Evolutionary conservation across 1,284 basidiomycete genomes (phyloP), one percentile per base, ranked within the genome.

Genomic region (Pholiota adiposa): DNA sequence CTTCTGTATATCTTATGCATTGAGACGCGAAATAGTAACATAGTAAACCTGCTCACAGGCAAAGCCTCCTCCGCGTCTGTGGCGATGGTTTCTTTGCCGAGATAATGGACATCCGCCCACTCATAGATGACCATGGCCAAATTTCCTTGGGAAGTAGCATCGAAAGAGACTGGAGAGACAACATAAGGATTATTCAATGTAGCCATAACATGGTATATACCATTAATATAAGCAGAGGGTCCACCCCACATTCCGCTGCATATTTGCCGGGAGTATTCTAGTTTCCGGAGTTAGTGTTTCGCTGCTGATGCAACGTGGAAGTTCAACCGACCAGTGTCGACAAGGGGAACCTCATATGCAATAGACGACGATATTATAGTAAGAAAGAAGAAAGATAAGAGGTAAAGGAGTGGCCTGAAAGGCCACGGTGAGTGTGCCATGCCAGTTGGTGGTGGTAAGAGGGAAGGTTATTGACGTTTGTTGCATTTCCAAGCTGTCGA

Each of bases 191-290:
- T 11, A 33, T 9, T 34, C 12, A 9, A 48, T 5, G 12, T 36
- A 19, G 40, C 4, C 16, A 51, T 55, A 18, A 60, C 44, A 66
- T 43, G 40, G 4, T 56, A 31, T 18, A 52, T 72, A 96, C 94
- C 88, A 74, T 97, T 93, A 65, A 98, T 95, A 74, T 84, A 90
- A 23, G 96, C 92, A 38, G 87, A 81, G 56, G 84, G 74, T 55
- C 86, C 86, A 25, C 87, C 92, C 85, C 92, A 97, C 94, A 99
- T 97, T 56, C 96, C 96, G 62, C 90, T 94, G 79, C 96, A 99
- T 72, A 91, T 89, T 81, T 98, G 96, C 53, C 92, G 83, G 49
- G 85, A 83, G 76, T 87, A 89, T 71, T 96, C 93, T 80, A 43
- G 50, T 60, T 43, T 61, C 54, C 50, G 48, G 56, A 62, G 54